phyloP scores from a whole-genome alignment of 768 basidiomycete species.

The Suillus weaverae region DNA sequence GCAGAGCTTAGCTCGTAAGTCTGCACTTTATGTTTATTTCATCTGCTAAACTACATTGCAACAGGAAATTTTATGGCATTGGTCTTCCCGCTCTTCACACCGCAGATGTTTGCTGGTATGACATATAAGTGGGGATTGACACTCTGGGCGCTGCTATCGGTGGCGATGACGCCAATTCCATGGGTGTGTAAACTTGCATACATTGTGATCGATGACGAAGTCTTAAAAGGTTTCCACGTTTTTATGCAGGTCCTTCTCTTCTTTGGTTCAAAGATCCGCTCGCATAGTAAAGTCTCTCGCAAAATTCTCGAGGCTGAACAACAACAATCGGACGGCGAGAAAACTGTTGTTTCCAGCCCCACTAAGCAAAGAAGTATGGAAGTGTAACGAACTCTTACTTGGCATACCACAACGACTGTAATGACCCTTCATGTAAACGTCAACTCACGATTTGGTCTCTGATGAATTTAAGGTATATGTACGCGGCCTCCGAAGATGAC shows the following conservation, averaged over 20 bases:
- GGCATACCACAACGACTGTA: background rate
- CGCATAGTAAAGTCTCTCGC: slow-evolving; percentile 25
- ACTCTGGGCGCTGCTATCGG: slow-evolving; percentile 41
- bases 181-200: slow-evolving; percentile 33
- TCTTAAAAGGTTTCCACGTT: background rate
- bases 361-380: background rate
- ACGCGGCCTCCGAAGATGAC: background rate
- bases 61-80: slow-evolving; percentile 41
- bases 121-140: slow-evolving; percentile 51
- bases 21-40: background rate
- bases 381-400: background rate
- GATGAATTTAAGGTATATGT: background rate
- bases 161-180: slow-evolving; percentile 45
- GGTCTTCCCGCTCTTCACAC: slow-evolving; percentile 51
- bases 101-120: slow-evolving; percentile 45
- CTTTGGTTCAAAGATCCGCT: slow-evolving; percentile 35
- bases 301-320: slow-evolving; percentile 20
- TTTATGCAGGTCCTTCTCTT: slow-evolving; percentile 25
- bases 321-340: background rate
- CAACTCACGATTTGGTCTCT: background rate
- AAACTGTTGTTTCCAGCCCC: background rate
- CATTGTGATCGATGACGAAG: background rate
- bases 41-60: background rate
- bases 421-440: background rate
- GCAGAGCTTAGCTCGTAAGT: slow-evolving; percentile 46